Conservation (phyloP, 1,284 basidiomycete species). For the Tranzscheliella williamsii region DNA sequence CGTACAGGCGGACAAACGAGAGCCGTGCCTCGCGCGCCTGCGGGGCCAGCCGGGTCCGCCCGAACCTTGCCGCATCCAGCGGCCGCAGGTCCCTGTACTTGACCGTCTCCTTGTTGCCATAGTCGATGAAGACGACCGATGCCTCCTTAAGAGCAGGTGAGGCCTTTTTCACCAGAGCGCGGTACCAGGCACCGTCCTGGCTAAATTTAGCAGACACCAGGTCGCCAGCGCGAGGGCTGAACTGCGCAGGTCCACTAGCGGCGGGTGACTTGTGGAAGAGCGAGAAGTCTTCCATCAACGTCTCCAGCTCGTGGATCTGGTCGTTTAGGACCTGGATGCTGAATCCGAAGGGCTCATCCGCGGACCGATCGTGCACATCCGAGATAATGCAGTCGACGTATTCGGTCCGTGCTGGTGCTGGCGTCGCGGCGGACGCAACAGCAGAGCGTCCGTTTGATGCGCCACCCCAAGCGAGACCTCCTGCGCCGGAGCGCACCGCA, state of each 20-base stretch:
- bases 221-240: conserved; percentile 75
- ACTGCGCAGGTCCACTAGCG: conserved; percentile 64
- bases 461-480: conserved; percentile 8
- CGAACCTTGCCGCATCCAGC: conserved; percentile 42
- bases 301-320: conserved; percentile 70
- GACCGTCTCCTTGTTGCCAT: conserved; percentile 48
- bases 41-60: conserved; percentile 29
- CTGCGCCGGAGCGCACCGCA: neutral
- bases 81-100: conserved; percentile 39
- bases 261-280: conserved; percentile 34
- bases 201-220: conserved; percentile 75
- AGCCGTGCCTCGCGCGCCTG: conserved; percentile 46
- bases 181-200: conserved; percentile 58
- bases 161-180: conserved; percentile 42
- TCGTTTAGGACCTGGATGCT: conserved; percentile 75
- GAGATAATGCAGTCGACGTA: conserved; percentile 91
- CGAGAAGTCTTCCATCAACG: conserved; percentile 90
- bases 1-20: conserved; percentile 48
- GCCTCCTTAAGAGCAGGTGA: conserved; percentile 34
- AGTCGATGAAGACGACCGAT: conserved; percentile 46
- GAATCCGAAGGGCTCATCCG: conserved; percentile 76
- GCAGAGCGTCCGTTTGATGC: conserved; percentile 4
- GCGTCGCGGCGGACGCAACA: conserved; percentile 2
- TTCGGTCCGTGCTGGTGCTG: conserved; percentile 66
- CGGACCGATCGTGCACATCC: conserved; percentile 70